Conservation (phyloP, 2,329 filamentous ascomycete genomes). For the Fusarium avenaceum region DNA sequence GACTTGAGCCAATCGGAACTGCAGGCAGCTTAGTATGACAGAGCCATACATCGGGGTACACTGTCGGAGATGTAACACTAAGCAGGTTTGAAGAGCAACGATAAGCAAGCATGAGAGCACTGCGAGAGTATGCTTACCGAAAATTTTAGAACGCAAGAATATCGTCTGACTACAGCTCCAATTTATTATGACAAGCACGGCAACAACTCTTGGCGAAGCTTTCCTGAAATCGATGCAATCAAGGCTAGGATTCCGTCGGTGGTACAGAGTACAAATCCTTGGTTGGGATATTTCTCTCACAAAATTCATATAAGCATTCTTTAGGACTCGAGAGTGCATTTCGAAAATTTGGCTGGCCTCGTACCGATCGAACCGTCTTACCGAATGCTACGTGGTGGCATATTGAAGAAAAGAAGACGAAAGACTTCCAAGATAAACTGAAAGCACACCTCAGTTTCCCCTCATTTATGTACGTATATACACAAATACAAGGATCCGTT, state of each 20-base stretch:
- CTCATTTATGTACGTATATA: constrained; percentile 1
- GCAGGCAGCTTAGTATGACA: constrained; percentile 32
- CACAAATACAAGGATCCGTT: constrained; percentile 2
- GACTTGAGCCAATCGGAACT: constrained; percentile 21
- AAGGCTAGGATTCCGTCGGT: constrained; percentile 29
- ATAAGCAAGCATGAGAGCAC: constrained; percentile 26
- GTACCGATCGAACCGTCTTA: constrained; percentile 30
- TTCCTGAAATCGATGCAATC: neutral
- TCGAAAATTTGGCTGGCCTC: constrained; percentile 4
- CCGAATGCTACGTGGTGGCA: neutral
- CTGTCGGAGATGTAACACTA: constrained; percentile 27
- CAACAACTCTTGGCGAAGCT: constrained; percentile 1
- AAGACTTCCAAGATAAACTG: constrained; percentile 1
- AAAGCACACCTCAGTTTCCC: constrained; percentile 6
- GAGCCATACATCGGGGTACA: constrained; percentile 18
- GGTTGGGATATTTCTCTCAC: constrained; percentile 22
- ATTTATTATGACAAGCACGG: constrained; percentile 25
- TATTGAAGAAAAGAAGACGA: neutral
- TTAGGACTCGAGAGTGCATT: neutral
- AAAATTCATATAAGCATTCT: constrained; percentile 4
- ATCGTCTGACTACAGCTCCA: constrained; percentile 36
- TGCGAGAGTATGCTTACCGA: constrained; percentile 30
- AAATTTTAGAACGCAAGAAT: constrained; percentile 39
- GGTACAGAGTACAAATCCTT: constrained; percentile 25
- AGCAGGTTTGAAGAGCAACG: constrained; percentile 10